A percentile compares a stretch with the other conserved stretches of the same genome.
Conservation (phyloP, 352 stramenopile genomes). For the Phytophthora nicotianae region DNA sequence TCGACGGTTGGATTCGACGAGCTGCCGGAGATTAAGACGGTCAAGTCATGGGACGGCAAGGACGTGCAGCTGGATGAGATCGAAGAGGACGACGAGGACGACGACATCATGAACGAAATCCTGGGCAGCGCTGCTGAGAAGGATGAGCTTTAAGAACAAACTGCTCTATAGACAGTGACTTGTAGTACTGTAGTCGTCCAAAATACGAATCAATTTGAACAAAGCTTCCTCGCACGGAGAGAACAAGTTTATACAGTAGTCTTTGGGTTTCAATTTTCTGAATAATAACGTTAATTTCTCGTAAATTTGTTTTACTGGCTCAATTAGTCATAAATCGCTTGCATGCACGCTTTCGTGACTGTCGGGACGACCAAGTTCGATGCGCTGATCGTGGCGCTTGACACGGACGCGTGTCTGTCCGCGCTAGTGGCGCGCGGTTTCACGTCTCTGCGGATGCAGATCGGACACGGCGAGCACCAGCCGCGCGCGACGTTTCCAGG, state of each 20-base stretch:
- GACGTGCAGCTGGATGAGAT: conserved; percentile 76
- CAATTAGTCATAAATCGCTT: not conserved
- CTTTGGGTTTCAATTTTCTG: not conserved
- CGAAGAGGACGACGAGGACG: conserved; percentile 83
- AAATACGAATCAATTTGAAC: no score
- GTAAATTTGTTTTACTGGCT: not conserved
- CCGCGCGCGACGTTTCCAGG: conserved; percentile 44
- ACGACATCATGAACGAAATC: conserved; percentile 90
- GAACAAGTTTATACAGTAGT: no score
- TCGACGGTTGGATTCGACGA: conserved; percentile 64
- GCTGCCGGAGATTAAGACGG: conserved; percentile 66
- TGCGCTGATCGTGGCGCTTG: conserved; percentile 77
- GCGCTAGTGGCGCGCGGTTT: conserved; percentile 63
- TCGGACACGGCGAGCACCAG: conserved; percentile 72
- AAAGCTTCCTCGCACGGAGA: no score
- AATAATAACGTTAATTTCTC: not conserved
- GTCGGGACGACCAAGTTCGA: conserved; percentile 96
- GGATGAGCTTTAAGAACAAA: conserved; percentile 72
- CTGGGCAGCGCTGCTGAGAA: conserved; percentile 61
- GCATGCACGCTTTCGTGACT: conserved; percentile 87
- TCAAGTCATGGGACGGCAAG: conserved; percentile 82
- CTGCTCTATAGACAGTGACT: conserved; percentile 26
- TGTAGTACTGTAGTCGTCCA: no score
- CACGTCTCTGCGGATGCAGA: conserved; percentile 76
- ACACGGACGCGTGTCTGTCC: conserved; percentile 60